Base-by-base conservation (phyloP, 1,284 basidiomycete genomes). In the Papiliotrema flavescens region DNA sequence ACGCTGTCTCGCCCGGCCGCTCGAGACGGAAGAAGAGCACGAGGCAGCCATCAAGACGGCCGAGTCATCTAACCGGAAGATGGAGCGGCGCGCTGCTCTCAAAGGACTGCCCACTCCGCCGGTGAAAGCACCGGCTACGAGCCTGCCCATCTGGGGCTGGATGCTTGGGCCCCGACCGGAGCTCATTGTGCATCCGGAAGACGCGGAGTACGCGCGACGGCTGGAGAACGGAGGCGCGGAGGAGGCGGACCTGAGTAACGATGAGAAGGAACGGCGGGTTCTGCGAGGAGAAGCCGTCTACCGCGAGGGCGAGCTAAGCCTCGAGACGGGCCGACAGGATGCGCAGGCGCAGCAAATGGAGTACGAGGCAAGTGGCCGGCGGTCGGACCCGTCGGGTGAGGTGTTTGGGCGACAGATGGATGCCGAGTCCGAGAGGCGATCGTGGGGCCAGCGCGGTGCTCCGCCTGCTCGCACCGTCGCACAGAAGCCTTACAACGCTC, bases 21-120 rank as follows among this genome's bases (percentile, higher is more conserved):
- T 62, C 34, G 56, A 56, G 37, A 63, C 56, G 1, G 56, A 60
- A 4, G 56, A 65, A 44, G 66, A 62, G 11, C 36, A 58, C 19
- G 32, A 60, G 40, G 59, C 51, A 20, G 64, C 64, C n/a, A 53
- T 59, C 14, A 20, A 26, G 13, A 40, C 32, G 20, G 61, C 63
- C 13, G 54, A 54, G 40, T 28, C 42, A 32, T 23, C 54, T 22
- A 62, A 53, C 19, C 45, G 58, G 23, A 53, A 56, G 42, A 46
- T 45, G 14, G 59, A 60, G 32, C 40, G 61, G 1, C 49, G 34
- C 22, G 57, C 58, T 6, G 26, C 50, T 45, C 37, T 44, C 47
- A 46, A 49, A 35, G 51, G 53, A 22, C 42, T 51, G 22, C 50
- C 49, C 13, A 41, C 41, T 1, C 61, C 61, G 3, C 36, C 50